Evolutionary conservation across 805 yeast species (phyloP), one percentile per base, ranked within the genome.

Genomic region (Kazachstania martiniae): DNA sequence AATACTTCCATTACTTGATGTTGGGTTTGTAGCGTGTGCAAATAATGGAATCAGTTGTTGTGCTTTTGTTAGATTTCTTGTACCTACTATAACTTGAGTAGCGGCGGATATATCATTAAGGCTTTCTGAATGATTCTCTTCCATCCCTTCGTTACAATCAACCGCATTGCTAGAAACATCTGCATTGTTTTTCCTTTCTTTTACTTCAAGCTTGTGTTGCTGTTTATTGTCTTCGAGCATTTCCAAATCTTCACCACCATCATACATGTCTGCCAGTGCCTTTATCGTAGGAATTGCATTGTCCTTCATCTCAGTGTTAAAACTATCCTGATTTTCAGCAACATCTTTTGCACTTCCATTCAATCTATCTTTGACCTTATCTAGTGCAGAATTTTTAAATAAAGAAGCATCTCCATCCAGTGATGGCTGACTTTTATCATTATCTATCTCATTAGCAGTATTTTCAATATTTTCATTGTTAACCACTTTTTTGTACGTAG

Each of bases 281-380:
- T n/a, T n/a, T n/a, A n/a, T 17, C 35, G 39, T 2, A 28, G 19
- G 10, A 21, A 13, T 12, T 9, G 32, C 35, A 14, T 30, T 18
- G 7, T 18, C 29, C 8, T 25, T 15, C 5, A 12, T 16, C 8
- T 18, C 19, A 13, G 18, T n/a, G n/a, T n/a, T n/a, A n/a, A n/a
- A n/a, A n/a, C n/a, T n/a, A n/a, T n/a, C n/a, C n/a, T n/a, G n/a
- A n/a, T n/a, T 7, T 7, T 29, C 14, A 10, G 10, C 18, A 2
- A 24, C 26, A 1, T 25, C 33, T 9, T 16, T 12, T 15, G 23
- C 31, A 1, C 25, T 25, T 2, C 37, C 42, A 21, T 45, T 33
- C 15, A 53, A 29, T 29, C 59, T 43, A n/a, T 40, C 32, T 28
- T 42, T 51, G 8, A 52, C 44, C 19, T 36, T 42, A 7, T 39